Percentiles rank a stretch among this genome's conserved stretches.
Evolutionary conservation across 1,284 basidiomycete genomes (phyloP).

Genomic region (Ganoderma sinense): DNA sequence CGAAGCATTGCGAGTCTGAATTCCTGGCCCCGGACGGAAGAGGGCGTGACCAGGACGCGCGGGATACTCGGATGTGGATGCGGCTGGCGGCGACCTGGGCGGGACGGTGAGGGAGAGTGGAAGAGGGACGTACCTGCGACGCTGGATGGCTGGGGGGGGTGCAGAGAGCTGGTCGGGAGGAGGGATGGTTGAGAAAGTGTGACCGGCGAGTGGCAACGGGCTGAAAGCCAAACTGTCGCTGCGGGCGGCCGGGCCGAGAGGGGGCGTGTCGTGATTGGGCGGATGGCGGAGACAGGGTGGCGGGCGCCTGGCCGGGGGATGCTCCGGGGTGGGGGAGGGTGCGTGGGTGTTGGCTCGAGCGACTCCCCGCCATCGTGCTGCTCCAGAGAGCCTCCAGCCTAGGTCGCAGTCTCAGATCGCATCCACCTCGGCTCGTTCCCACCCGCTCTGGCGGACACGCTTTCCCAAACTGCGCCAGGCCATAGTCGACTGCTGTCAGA

Average conservation of each 20-base stretch:
- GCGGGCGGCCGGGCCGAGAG: not conserved
- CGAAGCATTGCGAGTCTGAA: conserved; percentile 4
- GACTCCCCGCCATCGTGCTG: not conserved
- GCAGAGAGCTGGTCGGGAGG: not conserved
- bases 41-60: conserved; percentile 7
- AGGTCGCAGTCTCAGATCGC: not conserved
- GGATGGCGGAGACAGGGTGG: not conserved
- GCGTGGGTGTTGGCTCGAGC: not conserved
- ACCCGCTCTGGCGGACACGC: conserved; percentile 5
- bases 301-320: not conserved
- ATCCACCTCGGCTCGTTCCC: conserved; percentile 15
- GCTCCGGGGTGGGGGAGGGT: not conserved
- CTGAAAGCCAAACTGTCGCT: not conserved
- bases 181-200: not conserved
- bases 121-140: not conserved
- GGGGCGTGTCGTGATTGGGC: not conserved
- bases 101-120: not conserved
- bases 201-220: not conserved
- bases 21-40: not conserved
- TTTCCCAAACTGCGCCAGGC: conserved; percentile 16
- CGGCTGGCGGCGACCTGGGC: not conserved
- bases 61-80: conserved; percentile 12
- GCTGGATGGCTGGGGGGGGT: not conserved
- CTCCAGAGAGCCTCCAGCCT: not conserved
- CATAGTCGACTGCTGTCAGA: conserved; percentile 11